Evolutionary conservation across 306 rosid genomes (phyloP).

Genomic region (Mucuna pruriens): DNA sequence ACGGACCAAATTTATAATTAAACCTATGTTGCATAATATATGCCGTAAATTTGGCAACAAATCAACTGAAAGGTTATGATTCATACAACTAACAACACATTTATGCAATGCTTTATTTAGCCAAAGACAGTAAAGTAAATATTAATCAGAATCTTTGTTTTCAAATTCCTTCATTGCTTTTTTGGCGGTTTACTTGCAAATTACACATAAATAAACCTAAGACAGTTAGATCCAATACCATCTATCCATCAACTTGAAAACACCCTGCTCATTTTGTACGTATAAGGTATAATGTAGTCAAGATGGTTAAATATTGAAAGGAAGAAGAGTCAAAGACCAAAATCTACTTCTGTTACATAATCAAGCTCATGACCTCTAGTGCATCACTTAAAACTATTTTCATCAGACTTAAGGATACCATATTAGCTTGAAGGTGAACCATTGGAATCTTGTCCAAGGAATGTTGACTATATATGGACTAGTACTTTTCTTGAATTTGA

Average conservation of each 20-base stretch:
- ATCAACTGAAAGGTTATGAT: background rate
- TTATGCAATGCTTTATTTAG: conserved; percentile 14
- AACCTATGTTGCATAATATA: background rate
- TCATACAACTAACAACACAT: background rate
- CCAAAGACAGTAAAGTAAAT: background rate
- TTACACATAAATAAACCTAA: background rate
- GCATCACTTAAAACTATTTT: conserved; percentile 43
- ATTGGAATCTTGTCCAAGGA: conserved; percentile 40
- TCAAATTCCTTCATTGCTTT: conserved; percentile 5
- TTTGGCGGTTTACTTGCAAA: background rate
- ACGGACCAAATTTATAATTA: background rate
- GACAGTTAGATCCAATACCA: conserved; percentile 8
- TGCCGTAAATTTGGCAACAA: conserved; percentile 2
- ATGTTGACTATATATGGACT: conserved; percentile 52
- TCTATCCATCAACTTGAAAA: conserved; percentile 17
- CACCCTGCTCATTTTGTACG: conserved; percentile 33
- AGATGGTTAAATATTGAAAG: conserved; percentile 16
- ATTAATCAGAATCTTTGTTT: background rate
- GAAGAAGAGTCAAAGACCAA: conserved; percentile 17
- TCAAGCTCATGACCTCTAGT: conserved; percentile 54
- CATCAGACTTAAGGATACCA: conserved; percentile 16
- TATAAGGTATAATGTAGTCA: conserved; percentile 34
- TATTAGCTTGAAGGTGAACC: conserved; percentile 43
- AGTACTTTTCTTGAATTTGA: conserved; percentile 40
- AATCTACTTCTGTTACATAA: conserved; percentile 31